Conservation (phyloP, 1,139 yeast species). For the Yueomyces sp. region DNA sequence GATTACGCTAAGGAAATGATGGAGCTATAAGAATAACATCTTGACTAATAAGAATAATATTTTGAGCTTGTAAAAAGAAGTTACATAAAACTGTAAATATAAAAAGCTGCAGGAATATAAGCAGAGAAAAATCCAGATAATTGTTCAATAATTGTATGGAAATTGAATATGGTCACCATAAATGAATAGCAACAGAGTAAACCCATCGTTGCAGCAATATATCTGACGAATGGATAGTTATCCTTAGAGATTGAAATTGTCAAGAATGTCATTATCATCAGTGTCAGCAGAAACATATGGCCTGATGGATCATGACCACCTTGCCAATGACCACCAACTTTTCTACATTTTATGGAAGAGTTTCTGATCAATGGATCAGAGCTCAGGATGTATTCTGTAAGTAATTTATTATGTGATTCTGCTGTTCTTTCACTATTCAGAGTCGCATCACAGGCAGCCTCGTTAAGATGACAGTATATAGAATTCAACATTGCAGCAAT, state of each 20-base stretch:
- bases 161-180: conserved; percentile 69
- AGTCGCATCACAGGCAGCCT: not conserved
- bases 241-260: not conserved
- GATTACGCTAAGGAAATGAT: too few species aligned
- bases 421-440: not conserved
- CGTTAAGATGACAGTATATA: not conserved
- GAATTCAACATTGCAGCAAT: not conserved
- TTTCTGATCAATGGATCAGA: conserved; percentile 1
- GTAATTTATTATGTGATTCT: not conserved
- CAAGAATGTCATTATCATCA: conserved; percentile 43
- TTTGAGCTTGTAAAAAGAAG: too few species aligned
- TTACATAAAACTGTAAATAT: conserved; percentile 4
- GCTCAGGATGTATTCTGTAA: not conserved
- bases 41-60: too few species aligned
- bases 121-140: conserved; percentile 18
- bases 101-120: conserved; percentile 5
- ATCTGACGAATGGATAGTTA: not conserved
- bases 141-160: conserved; percentile 63
- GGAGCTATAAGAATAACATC: too few species aligned
- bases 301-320: conserved; percentile 98
- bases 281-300: conserved; percentile 70
- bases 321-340: conserved; percentile 58
- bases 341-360: conserved; percentile 44
- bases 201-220: conserved; percentile 44
- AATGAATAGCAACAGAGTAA: conserved; percentile 80